These are phyloP conservation scores for Cladophialophora exuberans DNA, from an alignment of 2,329 filamentous ascomycete genomes.

Conservation along the genomic window DNA sequence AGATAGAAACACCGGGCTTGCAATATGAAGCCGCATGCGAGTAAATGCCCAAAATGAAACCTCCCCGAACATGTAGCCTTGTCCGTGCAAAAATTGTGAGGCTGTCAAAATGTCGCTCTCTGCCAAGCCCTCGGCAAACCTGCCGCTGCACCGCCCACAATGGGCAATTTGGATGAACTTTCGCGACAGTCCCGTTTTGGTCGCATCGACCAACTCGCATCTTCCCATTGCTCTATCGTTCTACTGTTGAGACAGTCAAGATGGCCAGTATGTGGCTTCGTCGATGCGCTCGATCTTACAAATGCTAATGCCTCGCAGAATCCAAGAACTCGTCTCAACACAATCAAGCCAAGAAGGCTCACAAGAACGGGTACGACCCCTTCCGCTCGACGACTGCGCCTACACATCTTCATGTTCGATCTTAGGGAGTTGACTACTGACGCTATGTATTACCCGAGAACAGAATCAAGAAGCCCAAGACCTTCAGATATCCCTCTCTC, in stretches of 20 bases:
- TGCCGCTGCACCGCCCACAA: slow-evolving; percentile 18
- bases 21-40: no score
- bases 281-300: background rate
- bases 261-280: slow-evolving; percentile 34
- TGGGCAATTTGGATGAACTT: slow-evolving; percentile 18
- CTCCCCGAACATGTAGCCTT: background rate
- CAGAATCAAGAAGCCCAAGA: slow-evolving; percentile 99
- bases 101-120: no score
- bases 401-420: background rate
- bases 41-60: background rate
- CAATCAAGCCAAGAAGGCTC: slow-evolving; percentile 97
- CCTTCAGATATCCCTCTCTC: slow-evolving; percentile 96
- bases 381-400: background rate
- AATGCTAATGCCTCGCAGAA: slow-evolving; percentile 62
- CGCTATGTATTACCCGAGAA: slow-evolving; percentile 21
- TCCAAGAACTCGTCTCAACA: slow-evolving; percentile 99
- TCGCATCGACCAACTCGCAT: background rate
- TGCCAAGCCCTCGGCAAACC: slow-evolving; percentile 20
- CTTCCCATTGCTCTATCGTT: slow-evolving; percentile 9
- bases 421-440: slow-evolving; percentile 7
- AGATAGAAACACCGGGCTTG: slow-evolving; percentile 7
- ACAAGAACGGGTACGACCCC: slow-evolving; percentile 89
- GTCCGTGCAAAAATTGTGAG: no score
- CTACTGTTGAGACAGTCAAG: slow-evolving; percentile 26
- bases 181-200: slow-evolving; percentile 6